Evolutionary conservation across 1,284 basidiomycete species (phyloP).

Genomic region (Marasmius fiardii): DNA sequence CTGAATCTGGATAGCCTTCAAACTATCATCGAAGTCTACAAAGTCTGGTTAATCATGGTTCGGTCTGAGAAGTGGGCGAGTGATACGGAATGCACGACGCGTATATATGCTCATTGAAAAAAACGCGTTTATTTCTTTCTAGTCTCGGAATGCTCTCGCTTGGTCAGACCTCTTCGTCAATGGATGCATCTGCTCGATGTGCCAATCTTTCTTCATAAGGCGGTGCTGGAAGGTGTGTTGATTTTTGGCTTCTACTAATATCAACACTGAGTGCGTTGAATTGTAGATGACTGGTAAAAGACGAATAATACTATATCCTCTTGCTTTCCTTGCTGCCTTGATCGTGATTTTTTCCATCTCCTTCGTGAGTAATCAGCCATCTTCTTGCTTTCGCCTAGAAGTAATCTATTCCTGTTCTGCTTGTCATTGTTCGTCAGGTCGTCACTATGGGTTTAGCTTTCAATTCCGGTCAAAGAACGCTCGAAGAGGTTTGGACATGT

Average conservation of each 20-base stretch:
- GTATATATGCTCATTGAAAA: not conserved
- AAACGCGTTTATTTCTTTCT: not conserved
- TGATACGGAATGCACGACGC: not conserved
- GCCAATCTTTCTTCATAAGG: constrained; percentile 11
- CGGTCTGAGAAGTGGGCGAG: constrained; percentile 28
- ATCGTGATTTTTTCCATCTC: constrained; percentile 33
- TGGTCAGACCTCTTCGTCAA: constrained; percentile 12
- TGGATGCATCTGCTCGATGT: constrained; percentile 11
- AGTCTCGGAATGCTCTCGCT: constrained; percentile 6
- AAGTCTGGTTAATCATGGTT: constrained; percentile 42
- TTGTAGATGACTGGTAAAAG: constrained; percentile 37
- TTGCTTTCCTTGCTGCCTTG: constrained; percentile 26
- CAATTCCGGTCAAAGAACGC: not conserved
- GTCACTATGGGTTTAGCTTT: not conserved
- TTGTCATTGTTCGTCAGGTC: not conserved
- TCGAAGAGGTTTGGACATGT: not conserved
- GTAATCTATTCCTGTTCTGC: too few relatives aligned
- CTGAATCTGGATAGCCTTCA: constrained; percentile 32
- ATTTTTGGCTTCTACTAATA: not conserved
- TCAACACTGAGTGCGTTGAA: not conserved
- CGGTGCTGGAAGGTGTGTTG: constrained; percentile 37
- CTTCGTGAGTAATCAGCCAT: constrained; percentile 29
- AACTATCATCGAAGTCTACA: constrained; percentile 44
- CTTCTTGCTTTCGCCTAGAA: not conserved
- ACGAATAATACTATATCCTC: constrained; percentile 31